Conservation (phyloP, 306 rosid species). For the Casuarina glauca region DNA sequence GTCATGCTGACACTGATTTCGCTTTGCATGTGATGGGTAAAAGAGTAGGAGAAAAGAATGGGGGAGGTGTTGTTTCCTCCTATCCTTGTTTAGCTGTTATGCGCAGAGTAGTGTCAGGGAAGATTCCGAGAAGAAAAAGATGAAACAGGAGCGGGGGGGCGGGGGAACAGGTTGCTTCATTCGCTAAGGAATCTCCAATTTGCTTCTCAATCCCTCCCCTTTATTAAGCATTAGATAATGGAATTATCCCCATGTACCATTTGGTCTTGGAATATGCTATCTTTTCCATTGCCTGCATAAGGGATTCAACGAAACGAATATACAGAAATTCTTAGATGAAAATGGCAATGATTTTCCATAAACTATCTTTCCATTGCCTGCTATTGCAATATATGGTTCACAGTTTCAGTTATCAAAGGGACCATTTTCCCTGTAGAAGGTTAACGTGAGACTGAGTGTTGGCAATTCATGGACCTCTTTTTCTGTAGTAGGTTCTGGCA, state of each 20-base stretch:
- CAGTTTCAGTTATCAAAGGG: too few species aligned
- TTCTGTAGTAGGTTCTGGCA: neutral
- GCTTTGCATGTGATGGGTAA: constrained; percentile 26
- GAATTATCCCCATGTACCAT: constrained; percentile 15
- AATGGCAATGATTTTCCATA: neutral
- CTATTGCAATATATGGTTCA: neutral
- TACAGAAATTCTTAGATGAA: neutral
- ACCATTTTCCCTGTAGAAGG: too few species aligned
- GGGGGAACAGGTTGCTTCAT: constrained; percentile 17
- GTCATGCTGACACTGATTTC: constrained; percentile 28
- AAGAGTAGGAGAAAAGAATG: constrained; percentile 29
- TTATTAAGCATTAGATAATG: constrained; percentile 26
- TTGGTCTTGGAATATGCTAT: neutral
- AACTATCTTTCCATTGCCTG: neutral
- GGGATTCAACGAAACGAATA: constrained; percentile 4
- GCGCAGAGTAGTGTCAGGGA: constrained; percentile 25
- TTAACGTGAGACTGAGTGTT: too few species aligned
- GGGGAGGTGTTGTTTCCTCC: constrained; percentile 35
- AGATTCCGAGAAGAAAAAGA: constrained; percentile 39
- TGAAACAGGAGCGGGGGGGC: constrained; percentile 1
- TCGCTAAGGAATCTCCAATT: constrained; percentile 38
- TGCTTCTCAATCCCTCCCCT: constrained; percentile 40
- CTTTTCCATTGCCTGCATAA: constrained; percentile 20
- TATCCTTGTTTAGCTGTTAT: constrained; percentile 35
- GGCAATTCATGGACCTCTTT: neutral